phyloP scores from a whole-genome alignment of 257 asterid genomes.

The Agastache rugosa region DNA sequence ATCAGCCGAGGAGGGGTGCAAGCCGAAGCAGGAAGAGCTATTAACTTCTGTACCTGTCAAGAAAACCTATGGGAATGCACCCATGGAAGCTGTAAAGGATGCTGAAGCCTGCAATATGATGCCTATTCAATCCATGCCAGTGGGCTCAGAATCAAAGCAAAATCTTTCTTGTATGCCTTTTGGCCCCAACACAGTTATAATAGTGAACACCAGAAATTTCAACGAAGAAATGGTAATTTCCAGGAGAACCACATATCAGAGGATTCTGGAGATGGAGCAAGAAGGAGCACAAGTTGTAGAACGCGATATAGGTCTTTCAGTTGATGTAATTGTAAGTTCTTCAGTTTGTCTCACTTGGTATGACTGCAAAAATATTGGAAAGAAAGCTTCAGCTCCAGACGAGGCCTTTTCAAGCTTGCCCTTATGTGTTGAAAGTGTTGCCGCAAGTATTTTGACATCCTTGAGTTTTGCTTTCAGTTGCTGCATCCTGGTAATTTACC shows the following conservation, averaged over 20 bases:
- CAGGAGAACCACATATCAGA: conserved; percentile 90
- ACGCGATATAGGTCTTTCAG: conserved; percentile 80
- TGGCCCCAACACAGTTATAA: conserved; percentile 53
- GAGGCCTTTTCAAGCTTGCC: conserved; percentile 87
- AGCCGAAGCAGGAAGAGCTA: conserved; percentile 56
- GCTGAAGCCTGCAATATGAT: conserved; percentile 49
- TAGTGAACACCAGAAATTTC: conserved; percentile 84
- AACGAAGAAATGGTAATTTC: conserved; percentile 87
- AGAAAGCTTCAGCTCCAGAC: conserved; percentile 78
- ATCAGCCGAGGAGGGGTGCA: conserved; percentile 45
- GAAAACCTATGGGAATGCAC: conserved; percentile 47
- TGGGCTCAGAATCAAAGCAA: conserved; percentile 54
- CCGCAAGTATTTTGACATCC: conserved; percentile 79
- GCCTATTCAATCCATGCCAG: conserved; percentile 49
- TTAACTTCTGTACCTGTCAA: conserved; percentile 59
- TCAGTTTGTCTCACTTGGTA: conserved; percentile 91
- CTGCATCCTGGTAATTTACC: conserved; percentile 88
- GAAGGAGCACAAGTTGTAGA: conserved; percentile 86
- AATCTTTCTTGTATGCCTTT: conserved; percentile 48
- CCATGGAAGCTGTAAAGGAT: conserved; percentile 47
- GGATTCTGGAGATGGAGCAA: conserved; percentile 85
- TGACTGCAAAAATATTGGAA: conserved; percentile 77
- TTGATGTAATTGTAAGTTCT: conserved; percentile 78
- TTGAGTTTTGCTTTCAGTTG: conserved; percentile 91
- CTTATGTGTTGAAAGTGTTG: conserved; percentile 84